Base-by-base conservation (phyloP, 306 rosid genomes). In the Prunus campanulata region DNA sequence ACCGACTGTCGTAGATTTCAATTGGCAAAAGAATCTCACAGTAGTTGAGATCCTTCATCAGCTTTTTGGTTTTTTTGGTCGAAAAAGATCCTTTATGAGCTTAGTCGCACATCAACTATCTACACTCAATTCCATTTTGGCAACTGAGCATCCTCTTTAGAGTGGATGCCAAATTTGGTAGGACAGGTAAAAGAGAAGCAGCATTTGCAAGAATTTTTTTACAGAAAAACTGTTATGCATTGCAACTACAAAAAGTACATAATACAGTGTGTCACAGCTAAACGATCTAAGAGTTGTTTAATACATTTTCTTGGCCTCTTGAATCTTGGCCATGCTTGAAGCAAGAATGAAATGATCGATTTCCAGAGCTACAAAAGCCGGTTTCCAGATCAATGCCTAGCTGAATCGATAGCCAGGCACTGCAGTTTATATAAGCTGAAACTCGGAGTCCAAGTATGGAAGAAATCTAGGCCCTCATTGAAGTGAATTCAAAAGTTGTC, bases 401-500 rank as follows among this genome's bases (percentile, higher is more conserved):
- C 30, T 55, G 15, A 15, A 20, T 44, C 20, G 5, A 2, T 7
- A 56, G 10, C 68, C 68, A 55, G 50, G 46, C 74, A 50, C 46
- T 18, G 25, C 2, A 47, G 74, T 39, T 19, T 35, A 71, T 13
- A 6, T 8, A 35, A 13, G n/a, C 39, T 55, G 18, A 13, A 72
- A 59, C 15, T 15, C 59, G 22, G 44, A 72, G 30, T 60, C 25
- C 60, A 60, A 60, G 47, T 61, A 16, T 47, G 30, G 24, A 64
- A 44, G 77, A 73, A 73, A 22, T 44, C 4, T 44, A 59, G 79
- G 81, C 77, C 74, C 85, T 49, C 52, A n/a, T 60, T 78, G 63
- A 83, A 86, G 82, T 77, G 81, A 77, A 78, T 60, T 76, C 74
- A 72, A 47, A 54, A 69, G 74, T 70, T 46, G 10, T 46, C 57